phyloP scores from a whole-genome alignment of 768 basidiomycete species.

The Tephrocybe sp. region DNA sequence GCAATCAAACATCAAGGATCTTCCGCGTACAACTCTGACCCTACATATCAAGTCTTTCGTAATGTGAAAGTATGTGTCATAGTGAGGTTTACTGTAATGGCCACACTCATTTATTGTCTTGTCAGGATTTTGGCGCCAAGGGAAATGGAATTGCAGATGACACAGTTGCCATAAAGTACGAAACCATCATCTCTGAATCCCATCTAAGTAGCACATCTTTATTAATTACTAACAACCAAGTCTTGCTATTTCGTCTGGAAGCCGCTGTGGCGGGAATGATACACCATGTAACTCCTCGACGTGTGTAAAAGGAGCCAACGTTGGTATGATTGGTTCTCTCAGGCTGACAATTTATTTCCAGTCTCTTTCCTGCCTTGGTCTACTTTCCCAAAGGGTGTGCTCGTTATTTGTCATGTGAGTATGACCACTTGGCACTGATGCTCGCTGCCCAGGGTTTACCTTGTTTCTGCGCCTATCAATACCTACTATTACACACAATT shows the following conservation, averaged over 20 bases:
- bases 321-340: neutral
- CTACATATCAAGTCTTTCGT: constrained; percentile 68
- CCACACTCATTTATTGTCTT: neutral
- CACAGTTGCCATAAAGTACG: constrained; percentile 76
- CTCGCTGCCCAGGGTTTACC: constrained; percentile 48
- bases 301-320: constrained; percentile 31
- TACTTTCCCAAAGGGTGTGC: constrained; percentile 72
- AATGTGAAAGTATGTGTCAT: constrained; percentile 56
- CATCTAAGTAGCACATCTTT: too few relatives aligned
- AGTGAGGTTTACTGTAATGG: neutral
- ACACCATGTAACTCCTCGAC: constrained; percentile 54
- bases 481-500: constrained; percentile 76
- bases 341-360: constrained; percentile 20
- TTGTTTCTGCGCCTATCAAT: constrained; percentile 64
- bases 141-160: constrained; percentile 72
- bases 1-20: constrained; percentile 70
- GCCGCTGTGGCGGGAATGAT: constrained; percentile 56
- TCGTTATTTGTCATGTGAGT: neutral
- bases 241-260: constrained; percentile 59
- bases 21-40: constrained; percentile 60
- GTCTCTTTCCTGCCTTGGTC: constrained; percentile 66
- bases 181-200: too few relatives aligned
- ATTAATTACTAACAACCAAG: constrained; percentile 38
- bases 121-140: constrained; percentile 41
- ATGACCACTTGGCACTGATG: neutral